These are phyloP conservation scores for Symbiodinium natans DNA, from an alignment of 73 alveolate genomes.

Conservation along the genomic window DNA sequence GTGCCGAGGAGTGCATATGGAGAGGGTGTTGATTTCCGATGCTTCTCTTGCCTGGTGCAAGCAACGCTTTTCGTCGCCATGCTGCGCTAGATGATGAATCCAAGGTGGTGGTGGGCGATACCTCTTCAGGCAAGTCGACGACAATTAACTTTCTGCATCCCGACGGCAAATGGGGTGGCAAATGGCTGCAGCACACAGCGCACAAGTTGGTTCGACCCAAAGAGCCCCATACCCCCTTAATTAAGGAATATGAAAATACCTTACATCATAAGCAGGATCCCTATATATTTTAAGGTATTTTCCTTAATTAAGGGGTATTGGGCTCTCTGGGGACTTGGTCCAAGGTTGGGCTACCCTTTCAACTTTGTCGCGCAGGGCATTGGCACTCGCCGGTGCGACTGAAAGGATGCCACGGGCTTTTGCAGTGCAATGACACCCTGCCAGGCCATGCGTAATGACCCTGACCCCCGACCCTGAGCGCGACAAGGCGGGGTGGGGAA, in stretches of 20 bases:
- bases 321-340: too few relatives aligned
- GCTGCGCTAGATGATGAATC: too few relatives aligned
- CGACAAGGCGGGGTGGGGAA: conserved; percentile 30
- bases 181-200: neutral
- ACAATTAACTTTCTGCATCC: conserved; percentile 56
- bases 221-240: too few relatives aligned
- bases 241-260: too few relatives aligned
- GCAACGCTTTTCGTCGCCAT: neutral
- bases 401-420: too few relatives aligned
- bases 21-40: too few relatives aligned
- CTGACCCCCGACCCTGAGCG: conserved; percentile 92
- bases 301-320: too few relatives aligned
- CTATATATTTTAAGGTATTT: too few relatives aligned
- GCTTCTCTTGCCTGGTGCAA: too few relatives aligned
- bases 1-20: too few relatives aligned
- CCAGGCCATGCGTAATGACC: conserved; percentile 91
- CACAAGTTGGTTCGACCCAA: neutral
- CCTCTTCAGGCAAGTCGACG: conserved; percentile 86
- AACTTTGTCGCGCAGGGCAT: conserved; percentile 90
- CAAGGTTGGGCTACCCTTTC: conserved; percentile 81
- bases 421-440: too few relatives aligned
- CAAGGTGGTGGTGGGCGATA: conserved; percentile 80
- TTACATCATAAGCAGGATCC: too few relatives aligned
- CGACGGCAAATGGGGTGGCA: neutral
- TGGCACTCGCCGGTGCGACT: conserved; percentile 69